Base-by-base conservation (phyloP, 192 early-diverging fungal species). In the Glomus cerebriforme region DNA sequence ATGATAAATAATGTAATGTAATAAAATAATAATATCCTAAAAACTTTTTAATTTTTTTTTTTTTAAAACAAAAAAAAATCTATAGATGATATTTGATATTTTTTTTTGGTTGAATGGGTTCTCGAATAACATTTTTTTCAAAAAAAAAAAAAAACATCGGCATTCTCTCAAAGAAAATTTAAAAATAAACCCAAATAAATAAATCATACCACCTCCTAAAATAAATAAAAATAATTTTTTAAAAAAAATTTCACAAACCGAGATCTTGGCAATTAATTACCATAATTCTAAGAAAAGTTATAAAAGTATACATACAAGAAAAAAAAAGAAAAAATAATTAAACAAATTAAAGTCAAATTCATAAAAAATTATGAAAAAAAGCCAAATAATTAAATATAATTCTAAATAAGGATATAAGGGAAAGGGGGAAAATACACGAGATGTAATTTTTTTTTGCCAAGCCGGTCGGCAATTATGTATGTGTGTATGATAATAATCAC, bases 391-490 rank as follows among this genome's bases (percentile, higher is more conserved):
- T 54, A 54, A 54, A 54, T 54, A 54, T 54, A 43, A 43, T 10
- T 43, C 39, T 43, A 43, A 43, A 12, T 43, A 54, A 54, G 6
- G 49, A 7, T 54, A 54, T 17, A 54, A 54, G 22, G 49, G 19
- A 54, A 22, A 54, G 49, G 49, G 49, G 19, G 39, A 5, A 54
- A 54, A 54, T 22, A 54, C 15, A 54, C 19, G 15, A 54, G 17
- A 54, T 22, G 19, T 54, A 54, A 54, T 4, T 6, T 19, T 29
- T 32, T 39, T 68, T 68, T 68, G 66, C 66, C 66, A 68, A 68
- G 35, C 66, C 66, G 66, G 66, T 68, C 66, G 66, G 66, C 66
- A 68, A 39, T 68, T 68, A n/a, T n/a, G n/a, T n/a, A n/a, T n/a
- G n/a, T n/a, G n/a, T n/a, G n/a, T n/a, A 31, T 31, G 10, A 31